These are phyloP conservation scores for Wickerhamomyces sp. DNA, from an alignment of 1,139 yeast species.

Conservation along the genomic window DNA sequence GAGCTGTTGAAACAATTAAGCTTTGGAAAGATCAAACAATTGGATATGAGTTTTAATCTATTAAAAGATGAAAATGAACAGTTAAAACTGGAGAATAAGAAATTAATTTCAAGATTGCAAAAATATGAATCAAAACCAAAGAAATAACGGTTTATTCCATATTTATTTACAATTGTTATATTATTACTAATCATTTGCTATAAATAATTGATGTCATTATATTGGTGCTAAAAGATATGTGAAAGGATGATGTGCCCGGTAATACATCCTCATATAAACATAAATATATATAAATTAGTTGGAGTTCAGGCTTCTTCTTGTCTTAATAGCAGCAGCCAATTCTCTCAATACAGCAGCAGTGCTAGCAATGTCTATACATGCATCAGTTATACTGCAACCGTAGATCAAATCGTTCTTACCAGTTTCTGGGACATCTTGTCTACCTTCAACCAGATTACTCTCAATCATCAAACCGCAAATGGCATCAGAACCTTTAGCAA, in stretches of 20 bases:
- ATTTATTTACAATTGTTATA: no score
- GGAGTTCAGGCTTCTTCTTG: slow-evolving; percentile 47
- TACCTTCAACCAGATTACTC: slow-evolving; percentile 84
- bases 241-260: not conserved
- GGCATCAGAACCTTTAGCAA: slow-evolving; percentile 66
- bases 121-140: slow-evolving; percentile 20
- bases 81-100: slow-evolving; percentile 43
- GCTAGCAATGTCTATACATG: slow-evolving; percentile 87
- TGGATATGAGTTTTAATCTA: slow-evolving; percentile 63
- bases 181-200: no score
- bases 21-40: slow-evolving; percentile 66
- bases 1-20: slow-evolving; percentile 66
- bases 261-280: not conserved
- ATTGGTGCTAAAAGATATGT: no score
- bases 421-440: slow-evolving; percentile 81
- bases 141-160: not conserved
- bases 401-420: slow-evolving; percentile 74
- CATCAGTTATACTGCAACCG: slow-evolving; percentile 95
- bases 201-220: no score
- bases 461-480: slow-evolving; percentile 97
- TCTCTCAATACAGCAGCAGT: slow-evolving; percentile 69
- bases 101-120: slow-evolving; percentile 32
- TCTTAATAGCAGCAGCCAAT: slow-evolving; percentile 75
- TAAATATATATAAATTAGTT: not conserved
- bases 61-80: slow-evolving; percentile 49